Evolutionary conservation across 805 yeast species (phyloP).

Genomic region (Clavispora santaluciae): DNA sequence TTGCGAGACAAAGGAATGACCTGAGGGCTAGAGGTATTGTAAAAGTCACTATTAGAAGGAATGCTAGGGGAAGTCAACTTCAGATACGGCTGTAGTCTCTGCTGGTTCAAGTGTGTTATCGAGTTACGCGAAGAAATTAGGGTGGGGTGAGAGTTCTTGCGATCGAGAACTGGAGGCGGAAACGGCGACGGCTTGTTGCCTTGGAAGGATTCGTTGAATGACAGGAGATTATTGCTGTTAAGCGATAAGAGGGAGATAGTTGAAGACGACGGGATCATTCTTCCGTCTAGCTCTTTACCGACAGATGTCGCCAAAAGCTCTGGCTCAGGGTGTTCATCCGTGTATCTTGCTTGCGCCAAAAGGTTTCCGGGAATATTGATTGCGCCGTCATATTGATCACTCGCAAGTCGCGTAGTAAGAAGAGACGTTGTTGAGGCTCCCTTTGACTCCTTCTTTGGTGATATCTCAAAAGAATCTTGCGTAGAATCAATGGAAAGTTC

Average conservation of each 20-base stretch:
- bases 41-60: conserved; percentile 10
- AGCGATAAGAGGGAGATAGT: conserved; percentile 37
- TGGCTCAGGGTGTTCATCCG: conserved; percentile 42
- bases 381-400: conserved; percentile 15
- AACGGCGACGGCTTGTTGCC: not conserved
- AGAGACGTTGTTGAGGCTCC: conserved; percentile 16
- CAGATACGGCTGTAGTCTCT: conserved; percentile 35
- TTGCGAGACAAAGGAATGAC: conserved; percentile 25
- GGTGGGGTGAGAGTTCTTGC: conserved; percentile 14
- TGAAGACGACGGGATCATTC: conserved; percentile 39
- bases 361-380: conserved; percentile 2
- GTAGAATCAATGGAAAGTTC: conserved; percentile 10
- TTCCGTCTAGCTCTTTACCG: conserved; percentile 37
- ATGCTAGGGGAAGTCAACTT: conserved; percentile 27
- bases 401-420: conserved; percentile 25
- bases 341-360: not conserved
- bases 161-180: conserved; percentile 8
- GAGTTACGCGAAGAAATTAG: conserved; percentile 16
- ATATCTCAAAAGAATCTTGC: conserved; percentile 4
- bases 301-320: conserved; percentile 39
- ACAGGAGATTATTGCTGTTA: conserved; percentile 16
- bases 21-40: conserved; percentile 18
- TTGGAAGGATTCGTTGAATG: not conserved
- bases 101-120: conserved; percentile 23
- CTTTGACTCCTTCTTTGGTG: conserved; percentile 8